These are phyloP conservation scores for Dryadomyces sulphureus DNA, from an alignment of 2,329 filamentous ascomycete genomes.

Conservation along the genomic window DNA sequence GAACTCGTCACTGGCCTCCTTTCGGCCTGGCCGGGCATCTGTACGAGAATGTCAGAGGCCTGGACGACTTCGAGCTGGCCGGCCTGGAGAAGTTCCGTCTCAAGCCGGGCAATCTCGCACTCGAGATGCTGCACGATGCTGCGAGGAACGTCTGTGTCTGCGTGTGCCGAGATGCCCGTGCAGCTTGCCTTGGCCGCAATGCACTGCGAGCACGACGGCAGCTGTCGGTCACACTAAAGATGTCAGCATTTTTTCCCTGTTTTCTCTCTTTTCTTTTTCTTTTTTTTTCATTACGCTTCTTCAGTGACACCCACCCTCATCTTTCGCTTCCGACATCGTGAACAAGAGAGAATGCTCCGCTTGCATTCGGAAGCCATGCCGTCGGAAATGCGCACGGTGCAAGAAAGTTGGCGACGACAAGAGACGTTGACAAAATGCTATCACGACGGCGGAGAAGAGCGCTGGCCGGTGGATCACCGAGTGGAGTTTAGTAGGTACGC, in stretches of 20 bases:
- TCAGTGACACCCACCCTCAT: slow-evolving; percentile 6
- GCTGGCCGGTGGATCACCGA: too few relatives aligned
- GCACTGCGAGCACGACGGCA: slow-evolving; percentile 17
- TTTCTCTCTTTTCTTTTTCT: background rate
- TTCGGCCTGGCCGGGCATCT: too few relatives aligned
- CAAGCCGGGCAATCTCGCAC: slow-evolving; percentile 18
- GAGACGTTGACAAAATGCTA: background rate
- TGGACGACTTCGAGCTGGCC: slow-evolving; percentile 11
- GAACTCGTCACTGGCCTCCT: background rate
- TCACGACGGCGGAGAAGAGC: too few relatives aligned
- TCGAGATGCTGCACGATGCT: slow-evolving; percentile 20
- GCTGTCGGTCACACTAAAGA: slow-evolving; percentile 9
- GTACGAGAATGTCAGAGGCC: slow-evolving; percentile 9
- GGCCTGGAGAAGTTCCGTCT: slow-evolving; percentile 16
- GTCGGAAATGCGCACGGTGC: background rate
- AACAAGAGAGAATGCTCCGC: slow-evolving; percentile 10
- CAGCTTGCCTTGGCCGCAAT: slow-evolving; percentile 12
- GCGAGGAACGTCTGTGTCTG: slow-evolving; percentile 14
- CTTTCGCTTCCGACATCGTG: slow-evolving; percentile 9
- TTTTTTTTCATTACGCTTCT: background rate
- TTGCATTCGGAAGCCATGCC: slow-evolving; percentile 1
- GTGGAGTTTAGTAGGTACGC: too few relatives aligned
- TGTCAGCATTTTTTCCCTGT: background rate
- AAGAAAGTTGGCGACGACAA: background rate
- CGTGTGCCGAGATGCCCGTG: slow-evolving; percentile 16